phyloP scores from a whole-genome alignment of 768 basidiomycete species.

The Nidularia pulvinata region DNA sequence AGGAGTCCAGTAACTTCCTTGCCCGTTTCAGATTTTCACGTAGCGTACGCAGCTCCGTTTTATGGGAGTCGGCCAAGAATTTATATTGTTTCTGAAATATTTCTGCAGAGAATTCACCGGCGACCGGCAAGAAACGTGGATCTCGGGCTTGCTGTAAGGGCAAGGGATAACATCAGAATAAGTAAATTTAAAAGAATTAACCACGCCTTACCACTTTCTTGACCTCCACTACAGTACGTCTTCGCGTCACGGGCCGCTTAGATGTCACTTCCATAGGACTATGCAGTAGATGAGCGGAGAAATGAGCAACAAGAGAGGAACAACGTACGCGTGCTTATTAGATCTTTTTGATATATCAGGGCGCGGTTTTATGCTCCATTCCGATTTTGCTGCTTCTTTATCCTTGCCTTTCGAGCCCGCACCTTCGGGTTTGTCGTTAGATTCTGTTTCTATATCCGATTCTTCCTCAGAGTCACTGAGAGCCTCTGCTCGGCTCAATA shows the following conservation, averaged over 20 bases:
- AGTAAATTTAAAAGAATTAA: conserved; percentile 38
- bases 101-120: conserved; percentile 65
- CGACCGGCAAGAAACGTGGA: conserved; percentile 79
- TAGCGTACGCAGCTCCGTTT: conserved; percentile 63
- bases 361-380: conserved; percentile 39
- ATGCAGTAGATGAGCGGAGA: conserved; percentile 3
- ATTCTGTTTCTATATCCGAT: conserved; percentile 13
- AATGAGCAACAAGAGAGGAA: neutral
- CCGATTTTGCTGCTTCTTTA: conserved; percentile 35
- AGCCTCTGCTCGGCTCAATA: conserved; percentile 40
- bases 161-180: neutral
- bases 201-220: conserved; percentile 61
- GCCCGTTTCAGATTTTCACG: conserved; percentile 69
- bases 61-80: conserved; percentile 71
- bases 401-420: conserved; percentile 16
- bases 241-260: conserved; percentile 80
- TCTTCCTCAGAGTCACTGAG: conserved; percentile 22
- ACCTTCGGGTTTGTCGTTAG: conserved; percentile 2
- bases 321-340: conserved; percentile 86
- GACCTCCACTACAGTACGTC: conserved; percentile 67
- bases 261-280: conserved; percentile 86
- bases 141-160: conserved; percentile 70
- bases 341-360: conserved; percentile 57
- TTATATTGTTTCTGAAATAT: conserved; percentile 72
- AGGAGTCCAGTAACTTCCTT: conserved; percentile 57